Conservation (phyloP, 148 eudicot species). For the Drosera capensis region DNA sequence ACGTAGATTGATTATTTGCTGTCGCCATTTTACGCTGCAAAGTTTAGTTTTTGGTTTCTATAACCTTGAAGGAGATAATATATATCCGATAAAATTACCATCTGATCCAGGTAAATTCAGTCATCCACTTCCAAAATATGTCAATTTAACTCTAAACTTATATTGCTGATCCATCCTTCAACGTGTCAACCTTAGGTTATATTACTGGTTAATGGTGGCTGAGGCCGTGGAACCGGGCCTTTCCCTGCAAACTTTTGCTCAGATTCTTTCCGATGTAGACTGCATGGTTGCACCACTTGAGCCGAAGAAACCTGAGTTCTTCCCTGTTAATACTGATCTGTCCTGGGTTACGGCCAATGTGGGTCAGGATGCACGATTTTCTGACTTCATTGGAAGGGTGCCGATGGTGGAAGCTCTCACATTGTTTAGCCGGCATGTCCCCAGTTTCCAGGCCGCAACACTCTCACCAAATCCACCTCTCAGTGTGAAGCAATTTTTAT, state of each 20-base stretch:
- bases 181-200: constrained; percentile 16
- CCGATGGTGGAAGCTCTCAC: constrained; percentile 15
- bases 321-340: constrained; percentile 22
- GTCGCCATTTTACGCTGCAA: constrained; percentile 19
- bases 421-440: constrained; percentile 9
- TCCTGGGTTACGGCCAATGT: constrained; percentile 15
- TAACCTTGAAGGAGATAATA: constrained; percentile 1
- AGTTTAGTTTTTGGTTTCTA: constrained; percentile 14
- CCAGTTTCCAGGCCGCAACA: constrained; percentile 11
- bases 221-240: constrained; percentile 23
- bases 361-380: constrained; percentile 17
- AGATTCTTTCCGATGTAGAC: constrained; percentile 17
- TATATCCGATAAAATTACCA: constrained; percentile 15
- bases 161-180: too few relatives aligned
- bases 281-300: constrained; percentile 21
- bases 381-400: constrained; percentile 14
- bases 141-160: not conserved
- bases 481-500: constrained; percentile 10
- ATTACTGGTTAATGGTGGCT: constrained; percentile 38
- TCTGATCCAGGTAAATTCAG: constrained; percentile 26
- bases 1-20: constrained; percentile 45
- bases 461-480: constrained; percentile 9
- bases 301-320: constrained; percentile 18
- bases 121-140: not conserved
- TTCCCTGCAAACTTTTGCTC: constrained; percentile 27